Evolutionary conservation across 768 basidiomycete species (phyloP).

Genomic region (Tephrocybe sp.): DNA sequence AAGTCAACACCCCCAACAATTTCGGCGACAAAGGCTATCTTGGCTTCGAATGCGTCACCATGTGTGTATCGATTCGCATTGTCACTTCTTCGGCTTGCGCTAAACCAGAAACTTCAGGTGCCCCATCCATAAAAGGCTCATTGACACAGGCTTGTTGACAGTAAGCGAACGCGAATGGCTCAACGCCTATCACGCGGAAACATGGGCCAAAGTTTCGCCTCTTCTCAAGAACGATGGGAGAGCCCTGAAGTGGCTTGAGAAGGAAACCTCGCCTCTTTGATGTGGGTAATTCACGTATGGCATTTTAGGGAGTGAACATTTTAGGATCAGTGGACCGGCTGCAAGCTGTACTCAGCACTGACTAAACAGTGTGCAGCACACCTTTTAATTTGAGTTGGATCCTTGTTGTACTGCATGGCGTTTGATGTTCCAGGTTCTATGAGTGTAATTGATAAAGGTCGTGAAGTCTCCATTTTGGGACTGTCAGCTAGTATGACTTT

Average conservation of each 20-base stretch:
- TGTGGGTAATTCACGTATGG: too few species aligned
- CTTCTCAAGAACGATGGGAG: conserved; percentile 60
- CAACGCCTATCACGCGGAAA: conserved; percentile 79
- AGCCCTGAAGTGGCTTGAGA: conserved; percentile 63
- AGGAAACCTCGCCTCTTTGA: conserved; percentile 51
- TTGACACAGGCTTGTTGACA: conserved; percentile 63
- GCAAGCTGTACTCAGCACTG: too few species aligned
- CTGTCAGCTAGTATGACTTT: too few species aligned
- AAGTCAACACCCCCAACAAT: conserved; percentile 67
- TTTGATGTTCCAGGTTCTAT: too few species aligned
- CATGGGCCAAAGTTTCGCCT: conserved; percentile 70
- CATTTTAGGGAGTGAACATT: too few species aligned
- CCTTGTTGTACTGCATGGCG: too few species aligned
- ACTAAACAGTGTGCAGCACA: too few species aligned
- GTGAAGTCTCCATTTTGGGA: too few species aligned
- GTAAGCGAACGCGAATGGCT: conserved; percentile 76
- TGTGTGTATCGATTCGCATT: conserved; percentile 48
- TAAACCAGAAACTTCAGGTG: conserved; percentile 43
- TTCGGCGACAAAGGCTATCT: conserved; percentile 88
- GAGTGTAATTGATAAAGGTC: too few species aligned
- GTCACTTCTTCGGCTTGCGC: neutral
- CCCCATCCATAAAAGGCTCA: conserved; percentile 85
- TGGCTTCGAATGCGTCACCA: conserved; percentile 82
- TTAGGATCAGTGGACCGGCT: too few species aligned
- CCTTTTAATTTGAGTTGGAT: too few species aligned